Evolutionary conservation across 2,329 filamentous ascomycete species (phyloP), one percentile per base, ranked within the genome.

Genomic region (Bretziella fagacearum): DNA sequence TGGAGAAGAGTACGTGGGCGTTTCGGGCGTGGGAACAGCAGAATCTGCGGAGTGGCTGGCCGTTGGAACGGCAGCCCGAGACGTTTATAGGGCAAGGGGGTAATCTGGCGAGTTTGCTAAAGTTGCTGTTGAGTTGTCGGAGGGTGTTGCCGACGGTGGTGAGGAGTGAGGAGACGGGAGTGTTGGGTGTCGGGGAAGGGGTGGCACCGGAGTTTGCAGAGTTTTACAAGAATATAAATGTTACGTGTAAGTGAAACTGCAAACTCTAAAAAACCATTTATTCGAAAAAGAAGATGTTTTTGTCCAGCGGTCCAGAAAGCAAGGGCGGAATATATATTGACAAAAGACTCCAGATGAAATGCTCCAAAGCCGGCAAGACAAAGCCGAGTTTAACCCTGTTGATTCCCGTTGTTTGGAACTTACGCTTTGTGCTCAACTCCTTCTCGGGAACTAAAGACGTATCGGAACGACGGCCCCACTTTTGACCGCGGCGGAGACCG

Each of bases 1-100:
- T 79, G 11, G 77, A 81, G 56, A 80, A 79, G 60, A 75, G 74
- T 0, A 79, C 75, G 0, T 81, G 76, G 77, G 71, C 73, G 1
- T 79, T 79, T 61, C 77, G 78, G 52, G 74, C 73, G 2, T 81
- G 75, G 74, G 74, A 79, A 54, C 72, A 79, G 56, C 68, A 74
- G 47, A 70, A 71, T 43, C 66, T 78, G 22, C 67, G 71, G 2
- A 66, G 67, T 1, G 67, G 69, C 36, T 80, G 76, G 76, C 77
- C 77, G 3, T 63, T 80, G 2, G 72, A 75, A 55, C 59, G 64
- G 30, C 69, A 70, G 6, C 76, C 76, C 0, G 61, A 64, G 43
- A 63, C 65, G 44, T 80, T 73, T 55, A 71, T 72, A 1, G 66
- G 69, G 47, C 74, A 79, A 53, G 75, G 75, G 13, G 68, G 71